Evolutionary conservation across 2,329 filamentous ascomycete genomes (phyloP), one percentile per base, ranked within the genome.

Genomic region (Neonectria magnoliae): DNA sequence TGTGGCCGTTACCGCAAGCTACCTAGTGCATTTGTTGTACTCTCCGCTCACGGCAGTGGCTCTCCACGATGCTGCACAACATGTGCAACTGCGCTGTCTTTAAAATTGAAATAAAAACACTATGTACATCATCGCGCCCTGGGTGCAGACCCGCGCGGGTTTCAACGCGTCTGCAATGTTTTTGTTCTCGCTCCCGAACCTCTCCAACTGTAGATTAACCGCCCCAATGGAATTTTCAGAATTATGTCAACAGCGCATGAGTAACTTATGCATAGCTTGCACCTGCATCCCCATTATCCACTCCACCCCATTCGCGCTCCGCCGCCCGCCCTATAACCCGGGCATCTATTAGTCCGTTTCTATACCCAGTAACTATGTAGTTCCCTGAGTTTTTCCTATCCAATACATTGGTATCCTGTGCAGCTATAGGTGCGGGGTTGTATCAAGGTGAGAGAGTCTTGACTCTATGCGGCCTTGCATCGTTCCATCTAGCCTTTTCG

Each of bases 81-180:
- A 51, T 51, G 16, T 45, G 57, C 53, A 50, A 57, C 33, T 42
- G 18, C 45, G 36, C 44, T 62, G 60, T 57, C 60, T 52, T 33
- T n/a, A n/a, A 57, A 38, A 51, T 14, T 25, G 6, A 25, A 25
- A 25, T 25, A 25, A 25, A 25, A 25, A 5, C n/a, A n/a, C n/a
- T n/a, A n/a, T 25, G 33, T 51, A 29, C 36, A 52, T 42, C 41
- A 50, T 57, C 41, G 52, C 33, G 51, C 25, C 51, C 6, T 25
- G 33, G 54, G 52, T 44, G 44, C 20, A 25, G 18, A 59, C 57
- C 22, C 56, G 41, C 25, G 11, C 14, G 18, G 14, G 5, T 18
- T 31, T 22, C 18, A 45, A 18, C 41, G 36, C 11, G 50, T 48
- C 52, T 60, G 22, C 31, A 38, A 50, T 56, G 16, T 61, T 13